Percentiles rank a stretch among this genome's conserved stretches.
phyloP scores from a whole-genome alignment of 2,329 filamentous ascomycete genomes.

The Trichoderma sp. region DNA sequence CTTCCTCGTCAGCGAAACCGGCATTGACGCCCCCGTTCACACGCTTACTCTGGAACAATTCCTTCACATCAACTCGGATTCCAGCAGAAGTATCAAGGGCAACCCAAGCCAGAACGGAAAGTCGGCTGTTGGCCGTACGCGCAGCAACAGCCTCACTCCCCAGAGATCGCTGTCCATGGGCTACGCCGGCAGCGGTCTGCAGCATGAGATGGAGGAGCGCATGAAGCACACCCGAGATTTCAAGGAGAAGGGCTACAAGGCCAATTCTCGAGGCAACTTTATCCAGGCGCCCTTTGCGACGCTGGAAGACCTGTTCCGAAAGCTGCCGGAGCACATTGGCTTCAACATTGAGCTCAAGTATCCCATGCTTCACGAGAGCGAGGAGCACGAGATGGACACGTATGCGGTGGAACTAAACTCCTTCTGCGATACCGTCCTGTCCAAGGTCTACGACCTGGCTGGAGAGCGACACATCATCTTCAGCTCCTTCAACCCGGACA shows the following conservation, averaged over 20 bases:
- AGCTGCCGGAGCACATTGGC: conserved; percentile 78
- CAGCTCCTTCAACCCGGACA: conserved; percentile 95
- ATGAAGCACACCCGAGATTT: conserved; percentile 98
- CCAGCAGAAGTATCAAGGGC: conserved; percentile 28
- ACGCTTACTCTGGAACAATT: conserved; percentile 95
- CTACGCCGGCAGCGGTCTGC: conserved; percentile 46
- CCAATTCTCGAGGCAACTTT: conserved; percentile 88
- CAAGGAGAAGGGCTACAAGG: conserved; percentile 94
- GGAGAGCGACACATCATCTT: conserved; percentile 91
- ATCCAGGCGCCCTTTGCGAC: conserved; percentile 97
- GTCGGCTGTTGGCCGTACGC: conserved; percentile 31
- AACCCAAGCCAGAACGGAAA: conserved; percentile 24
- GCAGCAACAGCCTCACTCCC: conserved; percentile 46
- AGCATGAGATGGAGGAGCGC: conserved; percentile 65
- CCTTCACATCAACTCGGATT: conserved; percentile 76
- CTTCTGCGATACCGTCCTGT: conserved; percentile 91
- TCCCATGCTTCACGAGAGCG: conserved; percentile 93
- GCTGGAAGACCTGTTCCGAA: conserved; percentile 86
- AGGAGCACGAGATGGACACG: conserved; percentile 95
- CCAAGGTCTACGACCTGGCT: conserved; percentile 84
- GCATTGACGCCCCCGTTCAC: conserved; percentile 94
- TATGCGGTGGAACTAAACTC: conserved; percentile 95
- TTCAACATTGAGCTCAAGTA: conserved; percentile 99
- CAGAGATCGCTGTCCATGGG: conserved; percentile 61
- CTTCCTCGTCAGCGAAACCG: conserved; percentile 95